Evolutionary conservation across 345 rosid genomes (phyloP).

Genomic region (Brassica cretica): DNA sequence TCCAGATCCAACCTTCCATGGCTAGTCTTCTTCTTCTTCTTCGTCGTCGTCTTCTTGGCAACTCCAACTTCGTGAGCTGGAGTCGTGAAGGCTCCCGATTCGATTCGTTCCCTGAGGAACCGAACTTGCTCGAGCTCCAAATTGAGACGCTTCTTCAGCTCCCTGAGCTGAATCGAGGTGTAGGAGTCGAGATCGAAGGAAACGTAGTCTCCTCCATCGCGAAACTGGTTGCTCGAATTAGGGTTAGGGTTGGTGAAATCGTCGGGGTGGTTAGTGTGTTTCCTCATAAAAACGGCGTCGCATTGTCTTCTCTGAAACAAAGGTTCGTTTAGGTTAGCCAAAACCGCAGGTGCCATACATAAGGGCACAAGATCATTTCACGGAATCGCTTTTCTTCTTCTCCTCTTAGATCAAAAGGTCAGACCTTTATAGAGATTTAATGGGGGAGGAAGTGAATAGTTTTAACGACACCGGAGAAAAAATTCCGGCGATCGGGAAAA

Average conservation of each 20-base stretch:
- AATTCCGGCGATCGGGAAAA: slow-evolving; percentile 38
- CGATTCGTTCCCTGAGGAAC: slow-evolving; percentile 54
- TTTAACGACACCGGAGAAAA: slow-evolving; percentile 17
- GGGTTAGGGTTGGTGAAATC: slow-evolving; percentile 47
- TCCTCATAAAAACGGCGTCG: slow-evolving; percentile 40
- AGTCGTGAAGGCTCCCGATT: slow-evolving; percentile 37
- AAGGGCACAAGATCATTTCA: slow-evolving; percentile 30
- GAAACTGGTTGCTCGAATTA: slow-evolving; percentile 40
- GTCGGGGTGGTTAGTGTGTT: slow-evolving; percentile 29
- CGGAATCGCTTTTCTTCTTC: background rate
- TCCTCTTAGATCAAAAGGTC: background rate
- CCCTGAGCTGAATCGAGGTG: slow-evolving; percentile 49
- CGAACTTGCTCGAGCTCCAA: slow-evolving; percentile 76
- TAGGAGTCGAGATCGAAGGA: slow-evolving; percentile 67
- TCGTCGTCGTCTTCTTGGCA: slow-evolving; percentile 29
- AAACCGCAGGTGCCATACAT: slow-evolving; percentile 42
- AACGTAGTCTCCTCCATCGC: slow-evolving; percentile 49
- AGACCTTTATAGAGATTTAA: background rate
- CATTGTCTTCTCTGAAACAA: slow-evolving; percentile 30
- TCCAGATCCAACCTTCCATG: slow-evolving; percentile 33
- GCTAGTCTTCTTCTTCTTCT: slow-evolving; percentile 57
- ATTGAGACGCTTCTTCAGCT: slow-evolving; percentile 58
- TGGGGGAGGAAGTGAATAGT: background rate
- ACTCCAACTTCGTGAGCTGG: slow-evolving; percentile 41
- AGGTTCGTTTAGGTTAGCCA: slow-evolving; percentile 36